A percentile compares a stretch with the other conserved stretches of the same genome.
These are phyloP conservation scores for Eutrema salsugineum DNA, from an alignment of 441 rosid species.

Conservation along the genomic window DNA sequence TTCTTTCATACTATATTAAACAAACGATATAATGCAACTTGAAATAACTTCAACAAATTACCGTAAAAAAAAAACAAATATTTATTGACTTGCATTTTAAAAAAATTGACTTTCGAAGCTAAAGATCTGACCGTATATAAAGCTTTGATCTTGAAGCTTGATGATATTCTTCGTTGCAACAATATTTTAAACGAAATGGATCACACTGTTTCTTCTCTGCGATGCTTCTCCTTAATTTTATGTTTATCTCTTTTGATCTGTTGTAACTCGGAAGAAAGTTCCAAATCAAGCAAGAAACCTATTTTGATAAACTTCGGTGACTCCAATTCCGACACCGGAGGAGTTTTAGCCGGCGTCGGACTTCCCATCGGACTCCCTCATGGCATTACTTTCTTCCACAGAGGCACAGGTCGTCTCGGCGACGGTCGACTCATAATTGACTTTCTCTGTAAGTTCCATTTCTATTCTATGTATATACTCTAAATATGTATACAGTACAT, in stretches of 20 bases:
- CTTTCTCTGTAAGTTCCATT: slow-evolving; percentile 37
- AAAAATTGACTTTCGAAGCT: not conserved
- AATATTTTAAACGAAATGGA: not conserved
- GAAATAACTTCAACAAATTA: not conserved
- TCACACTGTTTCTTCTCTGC: not conserved
- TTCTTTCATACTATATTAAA: not conserved
- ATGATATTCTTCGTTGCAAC: not conserved
- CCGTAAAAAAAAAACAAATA: not conserved
- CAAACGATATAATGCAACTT: not conserved
- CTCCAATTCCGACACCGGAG: slow-evolving; percentile 58
- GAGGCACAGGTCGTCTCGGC: slow-evolving; percentile 42
- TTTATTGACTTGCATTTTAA: not conserved
- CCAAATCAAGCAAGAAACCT: slow-evolving; percentile 17
- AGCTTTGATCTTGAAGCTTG: slow-evolving; percentile 10
- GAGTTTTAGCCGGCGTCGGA: slow-evolving; percentile 40
- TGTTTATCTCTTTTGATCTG: slow-evolving; percentile 11
- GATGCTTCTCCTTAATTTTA: slow-evolving; percentile 3
- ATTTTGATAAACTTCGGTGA: slow-evolving; percentile 50
- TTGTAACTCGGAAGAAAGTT: not conserved
- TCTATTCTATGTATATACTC: not conserved
- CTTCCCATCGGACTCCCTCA: slow-evolving; percentile 37
- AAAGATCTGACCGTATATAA: not conserved
- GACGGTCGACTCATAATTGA: slow-evolving; percentile 49
- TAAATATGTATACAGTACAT: not conserved
- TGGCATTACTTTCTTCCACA: slow-evolving; percentile 46